Evolutionary conservation across 345 rosid species (phyloP), one percentile per base, ranked within the genome.

Genomic region (Rhizophora apiculata): DNA sequence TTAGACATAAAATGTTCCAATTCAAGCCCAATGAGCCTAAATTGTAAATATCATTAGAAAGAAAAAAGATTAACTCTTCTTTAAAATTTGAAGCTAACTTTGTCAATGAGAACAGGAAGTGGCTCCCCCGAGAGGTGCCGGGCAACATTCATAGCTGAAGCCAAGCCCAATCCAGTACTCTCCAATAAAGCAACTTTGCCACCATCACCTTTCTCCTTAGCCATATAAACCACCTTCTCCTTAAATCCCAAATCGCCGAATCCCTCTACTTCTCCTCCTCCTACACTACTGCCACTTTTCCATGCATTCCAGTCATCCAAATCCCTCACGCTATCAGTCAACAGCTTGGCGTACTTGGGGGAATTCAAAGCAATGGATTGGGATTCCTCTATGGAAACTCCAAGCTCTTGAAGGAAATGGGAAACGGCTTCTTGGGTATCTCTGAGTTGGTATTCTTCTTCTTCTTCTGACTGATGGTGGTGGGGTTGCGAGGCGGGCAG

Each of bases 101-200:
- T 88, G 74, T 69, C 13, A 68, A 87, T 69, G 70, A 94, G 86
- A 32, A 22, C 53, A 1, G 85, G 87, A 51, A 94, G 93, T 1
- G 91, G 64, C 74, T 85, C 85, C 13, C 82, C 70, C 6, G 91
- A 81, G 58, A 89, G 75, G 77, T 85, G 85, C 24, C 95, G 92
- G 39, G 98, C 88, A 66, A 85, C 82, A 72, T 79, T 76, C 84
- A 82, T 86, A 5, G 98, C 86, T 59, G 96, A 89, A 64, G 91
- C 81, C 67, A 91, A 79, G 75, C 80, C 78, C 62, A 91, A 76
- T 3, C 98, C 98, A 43, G 86, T 59, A 78, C 95, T 91, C 88
- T 94, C 97, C 73, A 89, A 80, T 74, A 91, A 89, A 16, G 98
- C 89, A 64, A 87, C 86, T 71, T 87, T 91, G 2, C 97, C 97